Percentiles rank a stretch among this genome's conserved stretches.
These are phyloP conservation scores for Fraxinus xanthoxyloides DNA, from an alignment of 305 asterid species.

Conservation along the genomic window DNA sequence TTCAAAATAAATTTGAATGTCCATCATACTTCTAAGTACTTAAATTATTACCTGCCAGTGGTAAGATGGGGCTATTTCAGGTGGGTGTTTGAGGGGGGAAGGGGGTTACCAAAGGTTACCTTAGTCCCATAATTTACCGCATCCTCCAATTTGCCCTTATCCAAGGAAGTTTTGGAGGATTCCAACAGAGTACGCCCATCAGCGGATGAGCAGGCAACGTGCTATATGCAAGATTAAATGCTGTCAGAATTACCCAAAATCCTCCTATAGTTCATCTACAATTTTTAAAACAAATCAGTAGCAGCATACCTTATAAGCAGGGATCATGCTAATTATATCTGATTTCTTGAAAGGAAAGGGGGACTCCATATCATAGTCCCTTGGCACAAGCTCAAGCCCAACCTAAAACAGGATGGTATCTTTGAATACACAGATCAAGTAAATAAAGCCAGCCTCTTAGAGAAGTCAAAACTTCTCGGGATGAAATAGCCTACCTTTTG, in stretches of 20 bases:
- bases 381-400: conserved; percentile 85
- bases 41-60: conserved; percentile 6
- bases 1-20: conserved; percentile 32
- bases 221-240: conserved; percentile 47
- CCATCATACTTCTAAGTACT: conserved; percentile 14
- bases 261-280: conserved; percentile 9
- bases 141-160: conserved; percentile 89
- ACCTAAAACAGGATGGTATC: conserved; percentile 43
- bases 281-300: conserved; percentile 22
- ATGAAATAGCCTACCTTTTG: conserved; percentile 57
- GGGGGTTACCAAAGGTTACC: conserved; percentile 38
- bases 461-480: conserved; percentile 2
- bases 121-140: conserved; percentile 88
- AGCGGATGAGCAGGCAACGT: conserved; percentile 92
- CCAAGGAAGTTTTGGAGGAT: conserved; percentile 86
- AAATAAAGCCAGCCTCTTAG: conserved; percentile 5
- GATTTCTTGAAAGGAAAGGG: conserved; percentile 73
- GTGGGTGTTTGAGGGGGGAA: conserved; percentile 1
- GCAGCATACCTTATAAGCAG: conserved; percentile 64
- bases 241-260: conserved; percentile 30
- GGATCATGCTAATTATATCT: conserved; percentile 80
- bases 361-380: conserved; percentile 81
- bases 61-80: neutral
- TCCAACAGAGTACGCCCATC: conserved; percentile 91
- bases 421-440: conserved; percentile 15